phyloP scores from a whole-genome alignment of 768 basidiomycete genomes.

The Psilocybe cyanescens region DNA sequence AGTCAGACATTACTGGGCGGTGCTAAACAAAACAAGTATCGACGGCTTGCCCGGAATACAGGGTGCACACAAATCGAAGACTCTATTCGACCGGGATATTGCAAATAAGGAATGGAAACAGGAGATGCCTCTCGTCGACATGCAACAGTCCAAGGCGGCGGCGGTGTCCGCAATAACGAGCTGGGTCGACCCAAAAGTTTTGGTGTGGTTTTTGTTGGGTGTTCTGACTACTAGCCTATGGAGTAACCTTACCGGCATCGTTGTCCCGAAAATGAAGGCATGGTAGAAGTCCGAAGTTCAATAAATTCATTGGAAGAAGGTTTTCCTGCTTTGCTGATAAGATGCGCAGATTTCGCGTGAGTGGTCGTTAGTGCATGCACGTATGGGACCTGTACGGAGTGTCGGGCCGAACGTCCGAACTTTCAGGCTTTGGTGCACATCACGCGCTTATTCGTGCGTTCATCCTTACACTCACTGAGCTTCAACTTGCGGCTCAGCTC shows the following conservation, averaged over 20 bases:
- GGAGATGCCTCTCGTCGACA: neutral
- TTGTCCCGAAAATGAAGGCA: neutral
- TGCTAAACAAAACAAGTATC: slow-evolving; percentile 18
- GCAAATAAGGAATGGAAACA: slow-evolving; percentile 17
- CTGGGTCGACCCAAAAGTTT: slow-evolving; percentile 13
- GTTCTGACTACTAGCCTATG: slow-evolving; percentile 14
- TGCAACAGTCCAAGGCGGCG: neutral
- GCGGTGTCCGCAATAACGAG: neutral
- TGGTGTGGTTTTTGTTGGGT: slow-evolving; percentile 15
- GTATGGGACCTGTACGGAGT: too few species aligned
- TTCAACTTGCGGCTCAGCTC: too few species aligned
- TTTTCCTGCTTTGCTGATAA: too few species aligned
- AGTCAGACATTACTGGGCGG: slow-evolving; percentile 53
- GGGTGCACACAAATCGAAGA: slow-evolving; percentile 18
- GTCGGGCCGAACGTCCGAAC: too few species aligned
- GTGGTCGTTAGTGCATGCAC: too few species aligned
- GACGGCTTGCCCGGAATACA: slow-evolving; percentile 22
- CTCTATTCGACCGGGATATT: slow-evolving; percentile 10
- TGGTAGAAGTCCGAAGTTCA: neutral
- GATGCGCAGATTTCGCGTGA: too few species aligned
- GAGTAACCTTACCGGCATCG: slow-evolving; percentile 1
- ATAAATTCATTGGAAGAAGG: too few species aligned
- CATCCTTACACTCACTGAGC: too few species aligned
- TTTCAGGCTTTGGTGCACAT: too few species aligned
- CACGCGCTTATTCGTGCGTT: too few species aligned